Evolutionary conservation across 2,329 filamentous ascomycete genomes (phyloP).

Genomic region (Juglanconis sp.): DNA sequence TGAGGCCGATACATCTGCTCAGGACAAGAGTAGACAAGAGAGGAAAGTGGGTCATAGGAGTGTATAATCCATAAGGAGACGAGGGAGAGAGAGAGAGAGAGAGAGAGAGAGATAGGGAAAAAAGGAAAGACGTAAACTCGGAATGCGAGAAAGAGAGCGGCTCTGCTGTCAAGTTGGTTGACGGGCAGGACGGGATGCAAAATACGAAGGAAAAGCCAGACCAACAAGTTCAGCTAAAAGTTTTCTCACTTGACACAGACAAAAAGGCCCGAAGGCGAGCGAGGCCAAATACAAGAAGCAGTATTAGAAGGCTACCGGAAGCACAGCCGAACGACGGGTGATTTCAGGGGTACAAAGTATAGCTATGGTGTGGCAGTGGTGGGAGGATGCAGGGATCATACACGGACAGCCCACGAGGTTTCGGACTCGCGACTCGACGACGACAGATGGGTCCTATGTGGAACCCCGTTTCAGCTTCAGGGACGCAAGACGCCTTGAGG

Average conservation of each 20-base stretch:
- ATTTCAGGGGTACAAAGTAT: not conserved
- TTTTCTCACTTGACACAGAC: not conserved
- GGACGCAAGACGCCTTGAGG: not conserved
- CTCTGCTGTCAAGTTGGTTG: not conserved
- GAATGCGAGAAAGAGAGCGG: not conserved
- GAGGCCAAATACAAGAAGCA: not conserved
- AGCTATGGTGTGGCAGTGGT: not conserved
- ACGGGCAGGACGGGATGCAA: not conserved
- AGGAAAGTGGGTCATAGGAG: not conserved
- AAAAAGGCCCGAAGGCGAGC: not conserved
- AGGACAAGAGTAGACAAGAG: not conserved
- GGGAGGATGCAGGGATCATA: not conserved
- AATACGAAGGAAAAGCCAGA: constrained; percentile 1
- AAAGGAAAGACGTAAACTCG: not conserved
- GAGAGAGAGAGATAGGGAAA: not conserved
- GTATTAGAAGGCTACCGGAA: not conserved
- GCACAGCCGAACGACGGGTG: not conserved
- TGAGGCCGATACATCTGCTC: constrained; percentile 6
- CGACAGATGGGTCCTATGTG: not conserved
- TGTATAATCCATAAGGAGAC: not conserved
- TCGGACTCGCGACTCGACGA: constrained; percentile 2
- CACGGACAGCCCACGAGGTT: constrained; percentile 1
- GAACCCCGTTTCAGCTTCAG: not conserved
- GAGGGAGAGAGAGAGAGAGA: not conserved
- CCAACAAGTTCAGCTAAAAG: not conserved